Evolutionary conservation across 2,329 filamentous ascomycete genomes (phyloP).

Genomic region (Tolypocladium tropicale): DNA sequence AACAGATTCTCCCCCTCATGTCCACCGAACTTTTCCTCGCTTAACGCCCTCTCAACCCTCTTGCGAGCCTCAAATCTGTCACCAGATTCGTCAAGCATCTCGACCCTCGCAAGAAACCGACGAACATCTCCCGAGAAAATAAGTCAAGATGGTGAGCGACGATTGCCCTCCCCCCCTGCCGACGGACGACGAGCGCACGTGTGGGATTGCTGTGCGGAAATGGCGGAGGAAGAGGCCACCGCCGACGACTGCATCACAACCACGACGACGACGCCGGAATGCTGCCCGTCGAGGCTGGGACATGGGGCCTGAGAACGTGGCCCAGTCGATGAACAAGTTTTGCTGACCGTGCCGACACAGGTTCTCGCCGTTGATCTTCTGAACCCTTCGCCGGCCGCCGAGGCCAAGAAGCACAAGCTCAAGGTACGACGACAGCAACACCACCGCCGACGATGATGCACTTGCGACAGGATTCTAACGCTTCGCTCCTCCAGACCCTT

Average conservation of each 20-base stretch:
- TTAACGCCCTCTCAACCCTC: conserved; percentile 34
- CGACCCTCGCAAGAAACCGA: conserved; percentile 35
- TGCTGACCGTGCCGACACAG: conserved; percentile 49
- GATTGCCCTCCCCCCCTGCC: conserved; percentile 8
- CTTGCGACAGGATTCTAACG: conserved; percentile 10
- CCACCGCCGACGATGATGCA: conserved; percentile 4
- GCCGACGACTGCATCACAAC: conserved; percentile 8
- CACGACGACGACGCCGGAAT: conserved; percentile 7
- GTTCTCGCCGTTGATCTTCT: conserved; percentile 99
- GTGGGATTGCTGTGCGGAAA: conserved; percentile 6
- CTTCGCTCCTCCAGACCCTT: conserved; percentile 52
- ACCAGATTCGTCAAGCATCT: conserved; percentile 42
- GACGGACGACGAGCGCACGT: conserved; percentile 8
- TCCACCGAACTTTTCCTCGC: conserved; percentile 39
- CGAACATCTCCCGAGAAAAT: conserved; percentile 34
- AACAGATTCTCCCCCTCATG: conserved; percentile 21
- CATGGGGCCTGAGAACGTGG: neutral
- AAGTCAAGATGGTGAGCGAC: conserved; percentile 60
- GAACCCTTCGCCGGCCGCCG: conserved; percentile 94
- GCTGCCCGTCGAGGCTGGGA: conserved; percentile 7
- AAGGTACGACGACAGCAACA: conserved; percentile 56
- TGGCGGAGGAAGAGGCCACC: neutral
- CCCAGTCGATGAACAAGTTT: conserved; percentile 6
- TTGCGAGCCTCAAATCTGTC: conserved; percentile 44
- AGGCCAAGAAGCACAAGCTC: conserved; percentile 99